phyloP scores from a whole-genome alignment of 2,329 filamentous ascomycete species.

The Diaporthe sp. region DNA sequence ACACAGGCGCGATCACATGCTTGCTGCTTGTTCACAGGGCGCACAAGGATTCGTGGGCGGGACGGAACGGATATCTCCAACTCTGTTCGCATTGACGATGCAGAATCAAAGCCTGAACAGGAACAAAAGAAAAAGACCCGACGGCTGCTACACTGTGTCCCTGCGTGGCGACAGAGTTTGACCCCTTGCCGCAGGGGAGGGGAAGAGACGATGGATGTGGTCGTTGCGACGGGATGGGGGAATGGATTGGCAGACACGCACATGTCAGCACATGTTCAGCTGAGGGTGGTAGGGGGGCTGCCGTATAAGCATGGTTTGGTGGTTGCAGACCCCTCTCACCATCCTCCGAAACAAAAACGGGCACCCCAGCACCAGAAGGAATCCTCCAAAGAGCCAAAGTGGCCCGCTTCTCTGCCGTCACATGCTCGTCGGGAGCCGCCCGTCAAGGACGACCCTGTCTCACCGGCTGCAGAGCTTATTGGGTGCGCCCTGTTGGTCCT shows the following conservation, averaged over 20 bases:
- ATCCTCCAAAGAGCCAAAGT: conserved; percentile 3
- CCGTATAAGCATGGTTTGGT: not conserved
- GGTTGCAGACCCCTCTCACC: not conserved
- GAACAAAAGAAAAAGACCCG: not conserved
- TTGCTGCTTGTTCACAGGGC: not conserved
- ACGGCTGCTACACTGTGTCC: conserved; percentile 22
- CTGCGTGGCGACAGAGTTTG: conserved; percentile 11
- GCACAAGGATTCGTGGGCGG: conserved; percentile 8
- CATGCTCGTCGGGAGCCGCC: conserved; percentile 38
- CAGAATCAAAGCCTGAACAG: not conserved
- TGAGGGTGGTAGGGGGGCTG: not conserved
- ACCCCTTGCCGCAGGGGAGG: conserved; percentile 6
- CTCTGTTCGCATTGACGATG: conserved; percentile 26
- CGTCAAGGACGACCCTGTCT: conserved; percentile 38
- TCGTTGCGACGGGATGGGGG: conserved; percentile 18
- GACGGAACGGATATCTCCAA: conserved; percentile 18
- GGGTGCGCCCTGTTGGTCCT: conserved; percentile 24
- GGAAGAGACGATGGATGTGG: conserved; percentile 5
- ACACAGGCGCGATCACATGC: conserved; percentile 22
- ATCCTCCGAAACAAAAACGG: conserved; percentile 28
- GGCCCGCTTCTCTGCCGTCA: conserved; percentile 29
- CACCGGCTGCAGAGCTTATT: conserved; percentile 35
- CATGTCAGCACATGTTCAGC: conserved; percentile 34
- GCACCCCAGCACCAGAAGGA: not conserved
- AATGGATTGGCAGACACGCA: conserved; percentile 23